Base-by-base conservation (phyloP, 495 filamentous ascomycete species). In the Trichoderma reesei region DNA sequence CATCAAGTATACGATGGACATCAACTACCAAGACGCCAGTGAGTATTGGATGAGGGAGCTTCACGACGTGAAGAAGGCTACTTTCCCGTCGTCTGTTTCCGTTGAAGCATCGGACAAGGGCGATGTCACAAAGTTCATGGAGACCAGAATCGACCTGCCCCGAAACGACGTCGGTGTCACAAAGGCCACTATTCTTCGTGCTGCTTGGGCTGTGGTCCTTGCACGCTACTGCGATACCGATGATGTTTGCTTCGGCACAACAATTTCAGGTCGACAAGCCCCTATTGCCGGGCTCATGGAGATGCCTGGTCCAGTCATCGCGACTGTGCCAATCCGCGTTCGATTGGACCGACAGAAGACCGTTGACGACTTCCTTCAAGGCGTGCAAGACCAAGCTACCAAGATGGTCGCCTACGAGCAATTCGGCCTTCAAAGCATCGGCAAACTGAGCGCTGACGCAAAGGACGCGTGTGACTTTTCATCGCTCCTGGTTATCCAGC, bases 241-340 rank as follows among this genome's bases (percentile, higher is more conserved):
- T 26, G 78, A 80, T 11, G 74, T 81, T 13, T 74, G 80, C 9
- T 81, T 81, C 60, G 79, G 79, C 10, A 75, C 80, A 64, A 64
- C 79, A n/a, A 69, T 81, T 33, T 77, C 74, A 60, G 83, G 83
- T 38, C 72, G 84, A 0, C 72, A 78, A 31, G 74, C 76, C 8
- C 70, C 75, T 11, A 66, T 85, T 1, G 61, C 68, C 4, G 81
- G 78, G 18, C 69, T 86, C 18, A 72, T 72, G 26, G 71, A 75
- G 20, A 79, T 85, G 60, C 68, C 75, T 8, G 83, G 81, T 0
- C 78, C 86, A 3, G 74, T 84, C 2, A 80, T 88, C 54, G 78
- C 85, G n/a, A 87, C 86, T 0, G 70, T 87, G 0, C 86, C 86
- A 5, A 71, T 82, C 14, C 76, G 84, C 2, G 70, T 76, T 3